A percentile compares a stretch with the other conserved stretches of the same genome.
phyloP scores from a whole-genome alignment of 345 rosid genomes.

The Hirschfeldia incana region DNA sequence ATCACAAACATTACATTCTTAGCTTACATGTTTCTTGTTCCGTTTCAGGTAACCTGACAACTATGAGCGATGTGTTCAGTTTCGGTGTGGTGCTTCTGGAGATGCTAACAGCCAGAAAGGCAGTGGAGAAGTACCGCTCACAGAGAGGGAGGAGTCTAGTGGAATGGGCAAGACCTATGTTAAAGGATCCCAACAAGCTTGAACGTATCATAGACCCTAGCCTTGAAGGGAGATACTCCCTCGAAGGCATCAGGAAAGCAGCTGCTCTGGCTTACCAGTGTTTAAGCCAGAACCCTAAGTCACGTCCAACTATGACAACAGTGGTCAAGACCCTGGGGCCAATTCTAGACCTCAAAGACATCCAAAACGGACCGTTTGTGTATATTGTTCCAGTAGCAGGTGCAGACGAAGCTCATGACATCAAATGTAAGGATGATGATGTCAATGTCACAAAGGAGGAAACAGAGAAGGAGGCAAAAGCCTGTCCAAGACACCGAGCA shows the following conservation, averaged over 20 bases:
- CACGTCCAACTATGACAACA: constrained; percentile 64
- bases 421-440: constrained; percentile 29
- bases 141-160: constrained; percentile 61
- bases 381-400: constrained; percentile 38
- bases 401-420: constrained; percentile 19
- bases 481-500: constrained; percentile 21
- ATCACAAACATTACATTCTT: background rate
- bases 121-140: constrained; percentile 55
- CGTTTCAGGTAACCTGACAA: constrained; percentile 71
- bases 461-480: constrained; percentile 30
- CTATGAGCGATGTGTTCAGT: constrained; percentile 74
- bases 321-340: constrained; percentile 63
- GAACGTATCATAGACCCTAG: constrained; percentile 60
- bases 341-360: constrained; percentile 59
- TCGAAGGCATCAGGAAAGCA: constrained; percentile 60
- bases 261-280: constrained; percentile 65
- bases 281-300: constrained; percentile 65
- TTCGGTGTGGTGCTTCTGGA: constrained; percentile 84
- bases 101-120: constrained; percentile 61
- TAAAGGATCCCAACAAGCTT: constrained; percentile 57
- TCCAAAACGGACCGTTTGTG: constrained; percentile 42
- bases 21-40: constrained; percentile 27
- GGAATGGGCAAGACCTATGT: constrained; percentile 70
- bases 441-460: constrained; percentile 30
- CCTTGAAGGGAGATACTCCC: constrained; percentile 68